phyloP scores from a whole-genome alignment of 1,284 basidiomycete genomes.

The Rhodotorula sp. region DNA sequence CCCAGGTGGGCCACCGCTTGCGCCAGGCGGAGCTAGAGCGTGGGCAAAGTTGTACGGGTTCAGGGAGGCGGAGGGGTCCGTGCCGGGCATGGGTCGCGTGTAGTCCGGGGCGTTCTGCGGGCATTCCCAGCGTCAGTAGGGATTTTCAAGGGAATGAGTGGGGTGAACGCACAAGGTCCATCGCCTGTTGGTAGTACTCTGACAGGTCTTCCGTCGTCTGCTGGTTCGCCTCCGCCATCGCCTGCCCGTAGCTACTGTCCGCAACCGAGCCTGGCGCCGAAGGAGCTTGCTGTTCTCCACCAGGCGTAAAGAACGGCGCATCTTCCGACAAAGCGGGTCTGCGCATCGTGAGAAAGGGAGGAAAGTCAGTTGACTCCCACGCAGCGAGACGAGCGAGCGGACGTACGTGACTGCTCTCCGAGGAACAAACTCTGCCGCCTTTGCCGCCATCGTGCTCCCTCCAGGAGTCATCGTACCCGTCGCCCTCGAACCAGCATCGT shows the following conservation, averaged over 20 bases:
- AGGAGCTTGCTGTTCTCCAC: not conserved
- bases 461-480: not conserved
- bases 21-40: conserved; percentile 20
- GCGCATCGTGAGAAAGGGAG: not conserved
- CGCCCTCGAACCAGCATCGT: not conserved
- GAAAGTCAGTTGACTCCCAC: not conserved
- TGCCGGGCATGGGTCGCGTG: not conserved
- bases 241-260: conserved; percentile 1
- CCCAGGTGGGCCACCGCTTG: conserved; percentile 6
- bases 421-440: conserved; percentile 35
- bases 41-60: conserved; percentile 20
- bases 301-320: conserved; percentile 23
- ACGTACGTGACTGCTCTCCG: conserved; percentile 25
- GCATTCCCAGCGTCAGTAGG: not conserved
- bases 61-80: not conserved
- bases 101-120: conserved; percentile 24
- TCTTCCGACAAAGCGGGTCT: conserved; percentile 33
- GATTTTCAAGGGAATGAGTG: not conserved
- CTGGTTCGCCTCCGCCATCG: not conserved
- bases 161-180: conserved; percentile 28
- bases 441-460: conserved; percentile 3
- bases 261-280: not conserved
- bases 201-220: conserved; percentile 15
- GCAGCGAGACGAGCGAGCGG: not conserved
- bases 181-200: conserved; percentile 34